These are phyloP conservation scores for Kondoa malvinella DNA, from an alignment of 768 basidiomycete species.

Conservation along the genomic window DNA sequence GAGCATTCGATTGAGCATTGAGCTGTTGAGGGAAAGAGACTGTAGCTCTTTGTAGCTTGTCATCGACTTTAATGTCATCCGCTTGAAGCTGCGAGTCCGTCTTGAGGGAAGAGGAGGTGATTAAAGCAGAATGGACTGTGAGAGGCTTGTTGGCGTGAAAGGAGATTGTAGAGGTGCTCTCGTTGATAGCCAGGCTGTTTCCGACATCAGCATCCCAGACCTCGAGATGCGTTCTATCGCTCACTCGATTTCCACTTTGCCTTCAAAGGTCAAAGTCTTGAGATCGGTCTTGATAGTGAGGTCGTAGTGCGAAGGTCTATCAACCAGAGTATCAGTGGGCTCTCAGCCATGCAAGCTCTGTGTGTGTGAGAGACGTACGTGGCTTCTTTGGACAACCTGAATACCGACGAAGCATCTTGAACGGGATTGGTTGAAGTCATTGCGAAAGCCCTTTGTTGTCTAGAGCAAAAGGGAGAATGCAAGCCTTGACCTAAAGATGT, in stretches of 20 bases:
- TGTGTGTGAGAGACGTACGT: neutral
- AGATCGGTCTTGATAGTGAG: slow-evolving; percentile 67
- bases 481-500: neutral
- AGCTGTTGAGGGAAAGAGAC: slow-evolving; percentile 43
- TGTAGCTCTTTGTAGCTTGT: slow-evolving; percentile 47
- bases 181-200: slow-evolving; percentile 46
- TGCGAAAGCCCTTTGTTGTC: neutral
- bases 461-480: neutral
- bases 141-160: slow-evolving; percentile 49
- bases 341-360: neutral
- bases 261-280: slow-evolving; percentile 54
- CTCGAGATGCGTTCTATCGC: slow-evolving; percentile 25
- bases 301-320: slow-evolving; percentile 61
- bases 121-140: slow-evolving; percentile 42
- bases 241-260: slow-evolving; percentile 55
- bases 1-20: slow-evolving; percentile 52
- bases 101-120: slow-evolving; percentile 44
- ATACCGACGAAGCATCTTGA: neutral
- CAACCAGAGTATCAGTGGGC: slow-evolving; percentile 38
- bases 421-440: neutral
- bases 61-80: slow-evolving; percentile 41
- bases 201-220: neutral
- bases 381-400: neutral
- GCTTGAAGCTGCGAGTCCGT: slow-evolving; percentile 37
- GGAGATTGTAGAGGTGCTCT: slow-evolving; percentile 42